These are phyloP conservation scores for Brachypodium distachyon DNA, from an alignment of 202 grass and related monocot genomes.

Conservation along the genomic window DNA sequence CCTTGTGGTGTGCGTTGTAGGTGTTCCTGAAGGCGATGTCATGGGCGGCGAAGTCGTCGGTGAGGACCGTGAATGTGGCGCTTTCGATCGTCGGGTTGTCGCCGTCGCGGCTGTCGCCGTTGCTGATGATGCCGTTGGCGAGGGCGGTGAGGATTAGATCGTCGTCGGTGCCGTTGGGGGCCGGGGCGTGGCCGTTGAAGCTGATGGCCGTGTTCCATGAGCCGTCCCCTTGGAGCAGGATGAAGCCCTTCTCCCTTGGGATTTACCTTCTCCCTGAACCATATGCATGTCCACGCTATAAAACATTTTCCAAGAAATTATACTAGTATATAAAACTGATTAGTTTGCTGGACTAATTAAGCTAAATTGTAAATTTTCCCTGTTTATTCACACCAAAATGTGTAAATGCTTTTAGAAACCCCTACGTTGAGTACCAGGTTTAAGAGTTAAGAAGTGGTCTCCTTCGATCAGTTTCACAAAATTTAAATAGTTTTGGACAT, in stretches of 20 bases:
- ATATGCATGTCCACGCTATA: neutral
- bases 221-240: slow-evolving; percentile 42
- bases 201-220: slow-evolving; percentile 6
- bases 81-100: neutral
- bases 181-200: slow-evolving; percentile 22
- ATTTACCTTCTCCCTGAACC: slow-evolving; percentile 70
- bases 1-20: neutral
- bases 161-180: neutral
- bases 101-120: neutral
- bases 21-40: slow-evolving; percentile 58
- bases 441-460: too few relatives aligned
- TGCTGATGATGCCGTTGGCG: neutral
- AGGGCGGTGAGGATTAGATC: too few relatives aligned
- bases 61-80: slow-evolving; percentile 45
- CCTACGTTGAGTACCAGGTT: too few relatives aligned
- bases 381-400: too few relatives aligned
- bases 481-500: too few relatives aligned
- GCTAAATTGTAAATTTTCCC: too few relatives aligned
- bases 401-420: too few relatives aligned
- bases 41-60: slow-evolving; percentile 46
- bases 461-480: too few relatives aligned
- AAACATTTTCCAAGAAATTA: too few relatives aligned
- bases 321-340: too few relatives aligned
- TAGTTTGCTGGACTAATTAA: too few relatives aligned
- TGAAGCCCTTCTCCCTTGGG: slow-evolving; percentile 16